Conservation (phyloP, 148 eudicot genomes). For the Vaccinium vitisidaea region DNA sequence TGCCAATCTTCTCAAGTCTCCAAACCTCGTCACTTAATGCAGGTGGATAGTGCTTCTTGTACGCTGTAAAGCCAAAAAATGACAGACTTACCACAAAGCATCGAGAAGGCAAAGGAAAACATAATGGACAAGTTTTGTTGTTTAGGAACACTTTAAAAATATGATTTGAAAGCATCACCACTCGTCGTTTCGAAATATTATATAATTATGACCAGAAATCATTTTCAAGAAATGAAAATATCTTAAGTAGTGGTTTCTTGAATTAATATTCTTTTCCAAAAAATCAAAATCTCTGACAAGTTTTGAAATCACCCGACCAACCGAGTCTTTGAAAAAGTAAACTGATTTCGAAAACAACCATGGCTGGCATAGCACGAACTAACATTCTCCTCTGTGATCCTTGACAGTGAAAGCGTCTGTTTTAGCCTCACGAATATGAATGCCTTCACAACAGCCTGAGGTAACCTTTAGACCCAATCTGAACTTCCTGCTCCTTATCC, state of each 20-base stretch:
- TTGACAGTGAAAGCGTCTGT: constrained; percentile 94
- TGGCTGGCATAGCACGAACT: constrained; percentile 25
- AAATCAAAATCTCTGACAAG: neutral
- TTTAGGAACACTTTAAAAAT: neutral
- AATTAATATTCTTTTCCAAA: neutral
- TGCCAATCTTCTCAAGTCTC: constrained; percentile 96
- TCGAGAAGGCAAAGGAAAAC: constrained; percentile 1
- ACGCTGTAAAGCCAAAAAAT: constrained; percentile 43
- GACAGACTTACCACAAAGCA: constrained; percentile 8
- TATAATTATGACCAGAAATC: neutral
- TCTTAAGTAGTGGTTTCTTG: neutral
- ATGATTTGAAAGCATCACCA: neutral
- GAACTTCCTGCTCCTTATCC: constrained; percentile 92
- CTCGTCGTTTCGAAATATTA: neutral
- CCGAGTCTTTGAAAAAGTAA: neutral
- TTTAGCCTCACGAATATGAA: constrained; percentile 85
- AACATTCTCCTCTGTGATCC: constrained; percentile 97
- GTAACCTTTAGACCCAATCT: constrained; percentile 80
- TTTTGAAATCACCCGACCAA: neutral
- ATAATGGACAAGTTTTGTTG: neutral
- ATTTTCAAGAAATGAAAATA: neutral
- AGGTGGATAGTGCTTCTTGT: constrained; percentile 97
- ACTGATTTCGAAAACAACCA: neutral
- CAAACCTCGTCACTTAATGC: constrained; percentile 82
- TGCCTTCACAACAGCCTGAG: constrained; percentile 58